Conservation (phyloP, 2,329 filamentous ascomycete species). For the Proliferodiscus dingleyae region DNA sequence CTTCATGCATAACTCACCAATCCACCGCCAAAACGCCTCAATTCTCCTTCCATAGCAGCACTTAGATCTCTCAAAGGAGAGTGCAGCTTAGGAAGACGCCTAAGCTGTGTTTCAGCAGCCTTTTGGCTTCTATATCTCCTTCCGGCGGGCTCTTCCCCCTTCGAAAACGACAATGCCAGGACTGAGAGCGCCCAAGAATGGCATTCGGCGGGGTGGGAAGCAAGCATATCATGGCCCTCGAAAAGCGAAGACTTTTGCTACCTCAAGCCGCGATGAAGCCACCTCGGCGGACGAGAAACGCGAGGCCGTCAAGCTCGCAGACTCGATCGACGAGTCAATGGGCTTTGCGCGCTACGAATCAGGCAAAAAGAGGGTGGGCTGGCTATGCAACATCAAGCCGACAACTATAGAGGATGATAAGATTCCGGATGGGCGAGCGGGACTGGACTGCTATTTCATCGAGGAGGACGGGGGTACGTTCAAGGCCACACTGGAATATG, state of each 20-base stretch:
- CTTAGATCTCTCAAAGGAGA: too few species aligned
- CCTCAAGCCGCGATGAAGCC: slow-evolving; percentile 72
- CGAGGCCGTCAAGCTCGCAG: slow-evolving; percentile 76
- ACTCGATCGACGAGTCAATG: slow-evolving; percentile 91
- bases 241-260: slow-evolving; percentile 72
- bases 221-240: slow-evolving; percentile 64
- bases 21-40: background rate
- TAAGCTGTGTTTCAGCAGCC: slow-evolving; percentile 7
- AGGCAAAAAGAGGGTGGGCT: slow-evolving; percentile 75
- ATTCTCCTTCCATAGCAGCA: slow-evolving; percentile 1
- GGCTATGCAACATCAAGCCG: slow-evolving; percentile 93
- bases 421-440: slow-evolving; percentile 76
- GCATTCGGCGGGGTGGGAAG: slow-evolving; percentile 63
- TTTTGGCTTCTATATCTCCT: slow-evolving; percentile 4
- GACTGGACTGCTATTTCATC: slow-evolving; percentile 96
- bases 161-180: slow-evolving; percentile 43
- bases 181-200: slow-evolving; percentile 59
- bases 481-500: slow-evolving; percentile 94
- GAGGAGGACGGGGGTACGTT: slow-evolving; percentile 79
- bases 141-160: slow-evolving; percentile 6
- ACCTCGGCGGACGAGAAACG: slow-evolving; percentile 91
- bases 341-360: slow-evolving; percentile 90
- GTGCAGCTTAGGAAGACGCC: too few species aligned
- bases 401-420: slow-evolving; percentile 83
- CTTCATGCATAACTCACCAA: too few species aligned